Evolutionary conservation across 768 basidiomycete species (phyloP).

Genomic region (Tylopilus sp.): DNA sequence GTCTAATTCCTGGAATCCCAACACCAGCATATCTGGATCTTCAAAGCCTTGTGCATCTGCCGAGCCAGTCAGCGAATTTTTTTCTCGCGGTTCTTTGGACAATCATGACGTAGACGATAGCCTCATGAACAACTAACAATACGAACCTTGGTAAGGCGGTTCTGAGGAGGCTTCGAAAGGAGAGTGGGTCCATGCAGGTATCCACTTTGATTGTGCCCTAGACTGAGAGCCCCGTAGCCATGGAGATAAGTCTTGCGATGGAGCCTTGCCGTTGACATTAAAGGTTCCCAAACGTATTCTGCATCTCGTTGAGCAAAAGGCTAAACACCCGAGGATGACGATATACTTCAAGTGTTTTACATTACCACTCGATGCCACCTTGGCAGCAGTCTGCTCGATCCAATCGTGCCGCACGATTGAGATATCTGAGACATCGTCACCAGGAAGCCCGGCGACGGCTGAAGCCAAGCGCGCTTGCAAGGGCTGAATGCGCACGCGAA

Average conservation of each 20-base stretch:
- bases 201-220: conserved; percentile 10
- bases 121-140: background rate
- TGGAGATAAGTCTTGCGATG: conserved; percentile 65
- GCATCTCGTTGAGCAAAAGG: background rate
- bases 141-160: conserved; percentile 23
- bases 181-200: conserved; percentile 37
- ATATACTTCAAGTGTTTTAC: conserved; percentile 24
- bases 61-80: background rate
- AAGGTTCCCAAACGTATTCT: conserved; percentile 77
- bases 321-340: background rate
- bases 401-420: conserved; percentile 60
- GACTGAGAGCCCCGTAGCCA: conserved; percentile 48
- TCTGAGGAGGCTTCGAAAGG: conserved; percentile 30
- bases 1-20: conserved; percentile 82
- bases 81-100: conserved; percentile 9
- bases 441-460: conserved; percentile 58
- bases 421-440: conserved; percentile 59
- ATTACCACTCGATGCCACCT: conserved; percentile 24
- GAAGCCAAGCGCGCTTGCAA: conserved; percentile 54
- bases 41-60: conserved; percentile 22
- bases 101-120: background rate
- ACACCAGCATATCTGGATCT: conserved; percentile 66
- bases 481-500: conserved; percentile 47
- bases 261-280: conserved; percentile 78
- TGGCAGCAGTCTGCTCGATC: conserved; percentile 46